Conservation (phyloP, 1,139 yeast genomes). For the Candida dubliniensis region DNA sequence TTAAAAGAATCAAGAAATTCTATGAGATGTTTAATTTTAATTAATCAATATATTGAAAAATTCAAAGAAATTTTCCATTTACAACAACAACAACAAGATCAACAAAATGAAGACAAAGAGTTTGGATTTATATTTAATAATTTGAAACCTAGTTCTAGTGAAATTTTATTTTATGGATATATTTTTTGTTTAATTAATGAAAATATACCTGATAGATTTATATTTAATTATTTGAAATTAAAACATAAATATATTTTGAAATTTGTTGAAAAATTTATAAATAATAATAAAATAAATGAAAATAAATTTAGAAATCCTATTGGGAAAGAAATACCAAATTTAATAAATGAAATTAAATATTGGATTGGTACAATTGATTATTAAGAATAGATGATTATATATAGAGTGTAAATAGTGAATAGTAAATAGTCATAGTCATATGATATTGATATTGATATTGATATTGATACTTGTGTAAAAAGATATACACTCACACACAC, state of each 20-base stretch:
- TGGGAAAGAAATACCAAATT: slow-evolving; percentile 35
- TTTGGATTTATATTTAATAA: slow-evolving; percentile 11
- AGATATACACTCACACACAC: background rate
- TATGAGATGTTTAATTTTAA: slow-evolving; percentile 48
- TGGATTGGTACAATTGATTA: slow-evolving; percentile 17
- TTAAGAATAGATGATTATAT: slow-evolving; percentile 4
- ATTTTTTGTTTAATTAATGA: slow-evolving; percentile 32
- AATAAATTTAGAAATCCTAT: slow-evolving; percentile 22
- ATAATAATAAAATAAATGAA: background rate
- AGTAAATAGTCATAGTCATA: too few species aligned
- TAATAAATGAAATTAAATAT: slow-evolving; percentile 35
- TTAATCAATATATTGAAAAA: slow-evolving; percentile 33
- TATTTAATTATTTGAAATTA: slow-evolving; percentile 30
- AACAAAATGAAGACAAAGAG: slow-evolving; percentile 8
- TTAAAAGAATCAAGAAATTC: slow-evolving; percentile 53
- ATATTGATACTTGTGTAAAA: too few species aligned
- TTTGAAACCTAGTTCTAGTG: slow-evolving; percentile 13
- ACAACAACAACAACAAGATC: too few species aligned
- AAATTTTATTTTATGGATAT: slow-evolving; percentile 39
- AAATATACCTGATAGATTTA: slow-evolving; percentile 47
- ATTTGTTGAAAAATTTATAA: slow-evolving; percentile 5
- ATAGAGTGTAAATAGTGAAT: too few species aligned
- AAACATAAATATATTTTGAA: slow-evolving; percentile 24
- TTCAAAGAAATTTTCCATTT: slow-evolving; percentile 23
- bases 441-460: too few species aligned